Evolutionary conservation across 2,329 filamentous ascomycete genomes (phyloP).

Genomic region (Magnaporthiopsis rhizophila): DNA sequence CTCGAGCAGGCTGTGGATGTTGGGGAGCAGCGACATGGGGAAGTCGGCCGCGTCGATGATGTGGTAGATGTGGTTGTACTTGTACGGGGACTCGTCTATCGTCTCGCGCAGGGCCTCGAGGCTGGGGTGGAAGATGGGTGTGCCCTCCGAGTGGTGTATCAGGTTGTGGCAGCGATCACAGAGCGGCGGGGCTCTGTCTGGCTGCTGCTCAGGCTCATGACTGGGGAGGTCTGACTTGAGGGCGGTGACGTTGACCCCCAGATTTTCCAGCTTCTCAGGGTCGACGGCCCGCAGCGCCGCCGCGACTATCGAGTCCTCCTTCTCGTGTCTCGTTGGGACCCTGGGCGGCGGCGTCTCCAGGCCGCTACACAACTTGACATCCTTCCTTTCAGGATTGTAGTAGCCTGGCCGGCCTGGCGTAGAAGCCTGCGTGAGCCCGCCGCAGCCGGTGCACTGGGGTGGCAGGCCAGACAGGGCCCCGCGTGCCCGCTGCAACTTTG

Average conservation of each 20-base stretch:
- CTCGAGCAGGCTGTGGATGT: conserved; percentile 61
- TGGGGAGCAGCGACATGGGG: conserved; percentile 82
- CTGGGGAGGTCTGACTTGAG: conserved; percentile 19
- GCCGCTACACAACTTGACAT: conserved; percentile 40
- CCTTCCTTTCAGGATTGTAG: conserved; percentile 43
- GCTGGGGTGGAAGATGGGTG: conserved; percentile 71
- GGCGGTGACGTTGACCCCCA: conserved; percentile 35
- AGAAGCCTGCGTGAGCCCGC: conserved; percentile 52
- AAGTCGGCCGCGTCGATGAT: conserved; percentile 94
- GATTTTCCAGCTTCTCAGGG: conserved; percentile 30
- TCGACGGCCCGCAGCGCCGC: conserved; percentile 36
- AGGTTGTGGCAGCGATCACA: conserved; percentile 86
- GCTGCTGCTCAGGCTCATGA: background rate
- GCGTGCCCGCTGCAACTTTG: conserved; percentile 1
- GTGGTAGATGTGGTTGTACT: conserved; percentile 92
- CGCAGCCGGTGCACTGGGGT: conserved; percentile 54
- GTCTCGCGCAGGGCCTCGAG: conserved; percentile 76
- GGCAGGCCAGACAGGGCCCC: conserved; percentile 32
- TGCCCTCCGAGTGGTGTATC: conserved; percentile 63
- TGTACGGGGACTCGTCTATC: conserved; percentile 80
- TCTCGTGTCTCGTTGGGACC: conserved; percentile 13
- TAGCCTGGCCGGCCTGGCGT: conserved; percentile 48
- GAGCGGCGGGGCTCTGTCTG: conserved; percentile 25
- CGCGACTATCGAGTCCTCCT: conserved; percentile 40
- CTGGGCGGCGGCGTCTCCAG: conserved; percentile 14